These are phyloP conservation scores for Acacia crassicarpa DNA, from an alignment of 306 rosid genomes.

Conservation along the genomic window DNA sequence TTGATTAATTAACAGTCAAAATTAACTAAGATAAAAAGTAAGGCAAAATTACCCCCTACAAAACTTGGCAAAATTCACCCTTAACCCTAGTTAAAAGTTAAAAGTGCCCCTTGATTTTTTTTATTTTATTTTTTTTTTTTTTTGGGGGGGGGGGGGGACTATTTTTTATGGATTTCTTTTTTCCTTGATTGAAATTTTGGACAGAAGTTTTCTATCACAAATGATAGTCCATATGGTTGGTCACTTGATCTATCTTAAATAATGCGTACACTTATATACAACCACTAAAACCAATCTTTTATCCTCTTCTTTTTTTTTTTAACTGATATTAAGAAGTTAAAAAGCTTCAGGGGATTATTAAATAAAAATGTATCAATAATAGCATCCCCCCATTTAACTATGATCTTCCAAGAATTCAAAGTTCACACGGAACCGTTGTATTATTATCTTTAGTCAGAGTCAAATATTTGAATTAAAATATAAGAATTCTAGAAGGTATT, in stretches of 20 bases:
- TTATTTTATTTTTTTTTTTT: too few relatives aligned
- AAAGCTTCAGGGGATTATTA: neutral
- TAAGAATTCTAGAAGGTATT: neutral
- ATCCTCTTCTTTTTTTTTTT: neutral
- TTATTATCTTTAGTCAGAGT: neutral
- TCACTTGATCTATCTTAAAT: neutral
- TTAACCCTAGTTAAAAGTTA: too few relatives aligned
- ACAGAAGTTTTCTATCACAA: neutral
- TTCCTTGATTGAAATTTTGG: too few relatives aligned
- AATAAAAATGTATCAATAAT: too few relatives aligned
- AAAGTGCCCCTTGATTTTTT: too few relatives aligned
- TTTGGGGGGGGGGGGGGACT: too few relatives aligned
- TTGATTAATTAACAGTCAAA: too few relatives aligned
- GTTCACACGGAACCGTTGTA: neutral
- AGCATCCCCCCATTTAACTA: neutral
- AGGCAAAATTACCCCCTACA: too few relatives aligned
- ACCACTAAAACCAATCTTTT: neutral
- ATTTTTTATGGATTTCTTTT: too few relatives aligned
- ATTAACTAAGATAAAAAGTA: rapidly evolving
- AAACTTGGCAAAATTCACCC: too few relatives aligned
- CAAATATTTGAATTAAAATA: neutral
- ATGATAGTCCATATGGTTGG: neutral
- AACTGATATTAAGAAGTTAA: too few relatives aligned
- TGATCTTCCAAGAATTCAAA: neutral
- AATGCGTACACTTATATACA: neutral